Conservation (phyloP, 2,329 filamentous ascomycete genomes). For the Phyllosticta ampelicida region DNA sequence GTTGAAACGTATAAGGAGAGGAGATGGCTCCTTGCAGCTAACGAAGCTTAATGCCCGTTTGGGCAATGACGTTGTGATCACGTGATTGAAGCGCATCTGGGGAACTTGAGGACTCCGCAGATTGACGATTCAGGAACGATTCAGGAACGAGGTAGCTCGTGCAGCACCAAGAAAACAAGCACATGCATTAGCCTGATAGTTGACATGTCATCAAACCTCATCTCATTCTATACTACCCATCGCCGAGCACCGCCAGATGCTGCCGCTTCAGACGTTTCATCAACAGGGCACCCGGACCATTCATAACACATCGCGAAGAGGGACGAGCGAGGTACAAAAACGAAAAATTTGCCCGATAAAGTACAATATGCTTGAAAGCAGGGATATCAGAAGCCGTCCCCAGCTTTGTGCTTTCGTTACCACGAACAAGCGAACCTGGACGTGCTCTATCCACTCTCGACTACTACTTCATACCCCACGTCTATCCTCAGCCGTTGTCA, state of each 20-base stretch:
- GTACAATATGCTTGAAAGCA: conserved; percentile 27
- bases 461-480: conserved; percentile 14
- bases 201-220: conserved; percentile 10
- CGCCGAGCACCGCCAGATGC: conserved; percentile 19
- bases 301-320: conserved; percentile 12
- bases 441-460: conserved; percentile 23
- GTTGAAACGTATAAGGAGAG: neutral
- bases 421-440: conserved; percentile 32
- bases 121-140: neutral
- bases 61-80: conserved; percentile 7
- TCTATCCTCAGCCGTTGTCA: conserved; percentile 9
- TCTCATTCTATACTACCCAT: conserved; percentile 29
- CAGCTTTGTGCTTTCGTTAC: conserved; percentile 28
- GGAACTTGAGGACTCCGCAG: neutral
- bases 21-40: neutral
- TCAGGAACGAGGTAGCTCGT: neutral
- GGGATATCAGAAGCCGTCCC: conserved; percentile 12
- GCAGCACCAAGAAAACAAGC: neutral
- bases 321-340: conserved; percentile 12
- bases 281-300: conserved; percentile 19
- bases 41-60: conserved; percentile 6
- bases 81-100: neutral
- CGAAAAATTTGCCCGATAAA: conserved; percentile 29
- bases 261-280: conserved; percentile 7
- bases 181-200: neutral